phyloP scores from a whole-genome alignment of 257 asterid genomes.

The Rauvolfia tetraphylla region DNA sequence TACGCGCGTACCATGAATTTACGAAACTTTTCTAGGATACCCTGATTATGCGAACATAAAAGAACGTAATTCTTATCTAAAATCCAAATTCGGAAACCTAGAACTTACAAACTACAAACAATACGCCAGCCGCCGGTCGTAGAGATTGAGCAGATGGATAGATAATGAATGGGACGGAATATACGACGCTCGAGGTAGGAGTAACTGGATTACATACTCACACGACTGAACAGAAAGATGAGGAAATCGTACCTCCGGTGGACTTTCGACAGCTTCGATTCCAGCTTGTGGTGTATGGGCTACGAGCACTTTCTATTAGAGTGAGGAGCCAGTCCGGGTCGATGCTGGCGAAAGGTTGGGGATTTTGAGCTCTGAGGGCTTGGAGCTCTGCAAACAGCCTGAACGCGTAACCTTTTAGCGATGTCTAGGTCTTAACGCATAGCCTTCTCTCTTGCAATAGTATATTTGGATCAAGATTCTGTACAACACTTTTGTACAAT shows the following conservation, averaged over 20 bases:
- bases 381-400: no score
- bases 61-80: neutral
- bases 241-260: neutral
- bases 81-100: slow-evolving; percentile 2
- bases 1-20: neutral
- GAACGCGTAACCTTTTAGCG: no score
- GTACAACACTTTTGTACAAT: no score
- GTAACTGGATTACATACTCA: neutral
- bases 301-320: neutral
- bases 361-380: no score
- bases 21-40: neutral
- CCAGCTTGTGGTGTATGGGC: neutral
- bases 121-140: neutral
- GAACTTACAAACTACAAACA: neutral
- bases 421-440: no score
- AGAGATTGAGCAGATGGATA: slow-evolving; percentile 1
- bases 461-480: no score
- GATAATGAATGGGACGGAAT: neutral
- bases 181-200: neutral
- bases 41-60: neutral
- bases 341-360: neutral
- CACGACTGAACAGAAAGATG: neutral
- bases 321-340: neutral
- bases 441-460: no score
- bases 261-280: neutral